Evolutionary conservation across 305 asterid genomes (phyloP), one percentile per base, ranked within the genome.

Genomic region (Fraxinus albicans): DNA sequence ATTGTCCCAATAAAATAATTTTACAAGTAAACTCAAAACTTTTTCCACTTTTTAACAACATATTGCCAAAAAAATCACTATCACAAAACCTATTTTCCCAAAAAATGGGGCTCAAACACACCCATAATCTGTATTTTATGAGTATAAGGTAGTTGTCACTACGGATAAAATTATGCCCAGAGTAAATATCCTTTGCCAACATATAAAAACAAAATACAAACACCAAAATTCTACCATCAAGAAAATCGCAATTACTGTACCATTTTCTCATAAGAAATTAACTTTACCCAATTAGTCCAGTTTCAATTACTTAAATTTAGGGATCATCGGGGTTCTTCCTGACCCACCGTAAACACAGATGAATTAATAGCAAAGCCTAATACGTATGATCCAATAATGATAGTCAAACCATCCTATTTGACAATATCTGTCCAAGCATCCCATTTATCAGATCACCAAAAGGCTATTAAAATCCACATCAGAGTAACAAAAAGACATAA

Each of bases 241-340:
- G 78, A 27, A 81, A 78, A 81, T 31, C 74, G 34, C 47, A 80
- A 83, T 70, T 77, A 55, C 50, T 15, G 15, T 15, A 29, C 42
- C 27, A 23, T 25, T 8, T 69, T 19, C 76, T 42, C 23, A 40
- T 36, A 31, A 33, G 19, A 31, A 65, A 78, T 53, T 72, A 23
- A 70, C 17, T 82, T 34, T 40, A 27, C 42, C 83, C 63, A n/a
- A 33, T n/a, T 27, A 79, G 12, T 38, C 5, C 69, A 60, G 38
- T 47, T 72, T 19, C 79, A 72, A 83, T 36, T 23, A 25, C 36
- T 69, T 42, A 19, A 55, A 70, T 42, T 19, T 73, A 83, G 29
- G 23, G 79, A 58, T 47, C 21, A 33, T 69, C 58, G 72, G 40
- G 12, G 80, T 81, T 81, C 83, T 10, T 69, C 72, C 76, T 21